Evolutionary conservation across 2,329 filamentous ascomycete genomes (phyloP), one percentile per base, ranked within the genome.

Genomic region (Phaeomoniella chlamydospora): DNA sequence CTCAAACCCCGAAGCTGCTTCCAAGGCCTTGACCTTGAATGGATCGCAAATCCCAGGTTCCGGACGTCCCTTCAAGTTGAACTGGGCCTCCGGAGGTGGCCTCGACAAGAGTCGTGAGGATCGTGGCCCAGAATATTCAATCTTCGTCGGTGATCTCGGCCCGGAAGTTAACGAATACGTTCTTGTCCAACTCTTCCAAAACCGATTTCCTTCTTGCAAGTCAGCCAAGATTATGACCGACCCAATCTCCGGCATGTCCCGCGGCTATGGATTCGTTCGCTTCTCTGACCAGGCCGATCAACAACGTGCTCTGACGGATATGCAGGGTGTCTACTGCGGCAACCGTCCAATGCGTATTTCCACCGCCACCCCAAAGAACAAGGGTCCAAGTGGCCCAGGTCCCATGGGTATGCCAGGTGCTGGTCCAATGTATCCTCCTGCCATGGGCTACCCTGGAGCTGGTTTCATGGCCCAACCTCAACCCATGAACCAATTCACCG

Each of bases 211-310:
- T 1, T 93, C 86, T 5, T 96, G 88, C 82, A 96, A 96, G 70
- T 94, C 86, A 26, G 90, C 90, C 53, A 98, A 98, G 73, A 98
- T 98, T 63, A 98, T 98, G 90, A 94, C 88, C 41, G 90, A 98
- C 54, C 88, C 90, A 42, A 90, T 96, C 63, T 93, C 82, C 44
- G 90, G 90, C 49, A 88, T 96, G 74, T 94, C 87, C 44, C 86
- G 90, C 44, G 90, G 90, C 38, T 98, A 98, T 53, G 90, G 90
- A 33, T 98, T 98, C 52, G 90, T 98, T 36, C 85, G 90, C 47
- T 98, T 98, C 67, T 85, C 85, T 36, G 85, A 93, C 47, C 88
- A 96, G 67, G 74, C 77, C 47, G 90, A 98, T 54, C 88, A 96
- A 67, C 88, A 98, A 67, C 84, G 87, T 43, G 88, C 90, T 44